Conservation (phyloP, 768 basidiomycete species). For the Boletus fagicola region DNA sequence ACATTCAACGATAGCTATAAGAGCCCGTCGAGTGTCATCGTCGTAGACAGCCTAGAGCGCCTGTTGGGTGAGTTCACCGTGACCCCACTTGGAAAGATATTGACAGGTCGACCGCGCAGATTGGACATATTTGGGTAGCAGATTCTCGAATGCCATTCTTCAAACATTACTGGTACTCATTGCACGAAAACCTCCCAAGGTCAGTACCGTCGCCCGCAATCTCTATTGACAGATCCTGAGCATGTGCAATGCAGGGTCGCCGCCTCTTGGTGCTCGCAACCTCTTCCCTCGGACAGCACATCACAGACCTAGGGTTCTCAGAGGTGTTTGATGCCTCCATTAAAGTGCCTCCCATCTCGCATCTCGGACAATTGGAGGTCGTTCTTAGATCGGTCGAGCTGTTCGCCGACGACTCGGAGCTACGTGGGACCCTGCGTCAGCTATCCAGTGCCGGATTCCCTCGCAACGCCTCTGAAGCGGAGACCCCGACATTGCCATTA, state of each 20-base stretch:
- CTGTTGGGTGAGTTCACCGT: slow-evolving; percentile 64
- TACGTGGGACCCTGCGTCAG: slow-evolving; percentile 57
- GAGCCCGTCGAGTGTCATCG: slow-evolving; percentile 93
- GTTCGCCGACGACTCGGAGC: slow-evolving; percentile 56
- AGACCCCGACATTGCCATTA: slow-evolving; percentile 47
- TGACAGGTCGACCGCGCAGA: slow-evolving; percentile 46
- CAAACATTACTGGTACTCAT: slow-evolving; percentile 89
- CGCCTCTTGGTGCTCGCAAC: slow-evolving; percentile 91
- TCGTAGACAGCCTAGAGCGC: slow-evolving; percentile 93
- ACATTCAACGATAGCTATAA: slow-evolving; percentile 95
- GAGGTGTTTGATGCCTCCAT: slow-evolving; percentile 89
- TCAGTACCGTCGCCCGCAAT: slow-evolving; percentile 30
- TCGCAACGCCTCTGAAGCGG: slow-evolving; percentile 38
- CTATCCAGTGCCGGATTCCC: slow-evolving; percentile 72
- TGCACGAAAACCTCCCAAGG: slow-evolving; percentile 89
- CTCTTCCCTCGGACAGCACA: slow-evolving; percentile 80
- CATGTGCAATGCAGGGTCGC: slow-evolving; percentile 59
- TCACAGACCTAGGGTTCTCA: slow-evolving; percentile 85
- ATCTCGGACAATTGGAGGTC: slow-evolving; percentile 65
- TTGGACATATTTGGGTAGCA: slow-evolving; percentile 95
- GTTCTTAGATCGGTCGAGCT: slow-evolving; percentile 80
- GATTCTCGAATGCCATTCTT: slow-evolving; percentile 92
- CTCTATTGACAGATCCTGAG: slow-evolving; percentile 7
- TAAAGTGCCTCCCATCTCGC: slow-evolving; percentile 77
- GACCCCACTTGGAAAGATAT: neutral